phyloP scores from a whole-genome alignment of 2,329 filamentous ascomycete species.

The Dendryphion nanum region DNA sequence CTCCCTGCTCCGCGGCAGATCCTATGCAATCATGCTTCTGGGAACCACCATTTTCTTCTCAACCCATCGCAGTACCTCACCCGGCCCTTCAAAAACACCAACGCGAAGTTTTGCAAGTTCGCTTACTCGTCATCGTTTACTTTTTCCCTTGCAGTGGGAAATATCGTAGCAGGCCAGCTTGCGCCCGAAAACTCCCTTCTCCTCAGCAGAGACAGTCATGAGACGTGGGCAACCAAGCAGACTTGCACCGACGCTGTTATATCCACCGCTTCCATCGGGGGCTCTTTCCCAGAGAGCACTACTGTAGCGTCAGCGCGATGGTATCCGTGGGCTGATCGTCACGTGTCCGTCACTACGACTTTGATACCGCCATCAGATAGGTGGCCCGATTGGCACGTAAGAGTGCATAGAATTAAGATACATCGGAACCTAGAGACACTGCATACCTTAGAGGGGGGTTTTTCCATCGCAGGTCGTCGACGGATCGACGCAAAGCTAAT shows the following conservation, averaged over 20 bases:
- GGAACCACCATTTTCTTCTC: slow-evolving; percentile 1
- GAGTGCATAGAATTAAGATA: slow-evolving; percentile 1
- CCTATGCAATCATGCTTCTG: slow-evolving; percentile 1
- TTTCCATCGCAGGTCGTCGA: neutral
- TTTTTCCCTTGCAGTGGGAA: neutral
- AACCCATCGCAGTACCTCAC: slow-evolving; percentile 1
- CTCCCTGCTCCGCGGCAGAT: slow-evolving; percentile 1
- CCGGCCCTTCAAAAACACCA: neutral
- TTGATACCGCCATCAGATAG: slow-evolving; percentile 1
- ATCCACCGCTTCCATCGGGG: neutral
- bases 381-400: slow-evolving; percentile 1
- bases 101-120: slow-evolving; percentile 1
- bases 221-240: neutral
- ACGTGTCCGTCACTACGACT: slow-evolving; percentile 1
- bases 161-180: neutral
- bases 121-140: slow-evolving; percentile 1
- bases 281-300: neutral
- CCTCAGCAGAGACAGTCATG: neutral
- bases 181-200: neutral
- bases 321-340: slow-evolving; percentile 1
- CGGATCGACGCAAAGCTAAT: neutral
- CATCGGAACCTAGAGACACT: neutral
- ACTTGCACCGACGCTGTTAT: neutral
- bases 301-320: slow-evolving; percentile 1
- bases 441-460: neutral